Evolutionary conservation across 225 moss, liverwort and hornwort genomes (phyloP).

Genomic region (Straminergon stramineum): DNA sequence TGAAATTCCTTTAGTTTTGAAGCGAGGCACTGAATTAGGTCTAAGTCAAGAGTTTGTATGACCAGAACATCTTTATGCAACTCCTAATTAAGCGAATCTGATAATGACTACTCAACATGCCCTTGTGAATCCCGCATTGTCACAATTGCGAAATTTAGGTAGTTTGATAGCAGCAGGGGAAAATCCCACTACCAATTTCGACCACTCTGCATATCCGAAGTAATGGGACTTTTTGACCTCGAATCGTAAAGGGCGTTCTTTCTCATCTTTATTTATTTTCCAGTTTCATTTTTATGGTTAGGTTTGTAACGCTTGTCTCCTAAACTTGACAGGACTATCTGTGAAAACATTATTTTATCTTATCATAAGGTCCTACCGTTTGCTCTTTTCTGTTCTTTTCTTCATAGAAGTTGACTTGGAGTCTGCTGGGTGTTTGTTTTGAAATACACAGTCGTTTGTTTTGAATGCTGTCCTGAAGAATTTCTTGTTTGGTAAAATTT

Average conservation of each 20-base stretch:
- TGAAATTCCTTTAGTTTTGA: neutral
- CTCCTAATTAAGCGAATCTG: neutral
- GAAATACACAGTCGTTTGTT: neutral
- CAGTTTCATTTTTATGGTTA: neutral
- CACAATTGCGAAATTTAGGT: neutral
- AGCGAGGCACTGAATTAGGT: constrained; percentile 8
- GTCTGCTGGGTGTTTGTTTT: neutral
- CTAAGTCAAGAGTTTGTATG: neutral
- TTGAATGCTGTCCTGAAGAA: neutral
- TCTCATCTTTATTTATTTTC: neutral
- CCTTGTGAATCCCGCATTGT: neutral
- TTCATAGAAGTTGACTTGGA: neutral
- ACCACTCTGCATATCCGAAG: neutral
- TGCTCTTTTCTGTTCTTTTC: neutral
- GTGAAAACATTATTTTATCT: neutral
- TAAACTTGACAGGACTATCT: neutral
- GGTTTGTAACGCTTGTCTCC: neutral
- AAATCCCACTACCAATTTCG: neutral
- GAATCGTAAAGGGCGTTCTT: neutral
- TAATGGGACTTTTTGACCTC: neutral
- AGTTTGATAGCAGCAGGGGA: neutral
- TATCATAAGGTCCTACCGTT: neutral
- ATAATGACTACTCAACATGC: neutral
- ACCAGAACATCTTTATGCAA: neutral
- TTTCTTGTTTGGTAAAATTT: neutral